phyloP scores from a whole-genome alignment of 2,329 filamentous ascomycete species.

The Myriosclerotinia scirpicola region DNA sequence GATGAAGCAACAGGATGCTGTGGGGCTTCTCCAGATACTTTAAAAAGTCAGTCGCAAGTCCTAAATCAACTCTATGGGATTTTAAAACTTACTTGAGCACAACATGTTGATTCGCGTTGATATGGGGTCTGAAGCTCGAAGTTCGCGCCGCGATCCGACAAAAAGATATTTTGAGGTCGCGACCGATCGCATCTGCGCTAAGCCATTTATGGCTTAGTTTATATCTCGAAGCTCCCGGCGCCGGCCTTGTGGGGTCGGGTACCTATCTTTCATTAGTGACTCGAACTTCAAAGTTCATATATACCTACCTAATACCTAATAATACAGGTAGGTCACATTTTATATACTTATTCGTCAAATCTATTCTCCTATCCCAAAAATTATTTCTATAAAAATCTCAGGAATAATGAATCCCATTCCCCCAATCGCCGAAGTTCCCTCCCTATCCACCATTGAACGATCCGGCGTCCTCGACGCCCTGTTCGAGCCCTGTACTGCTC shows the following conservation, averaged over 20 bases:
- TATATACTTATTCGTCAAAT: not conserved
- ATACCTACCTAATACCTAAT: slow-evolving; percentile 2
- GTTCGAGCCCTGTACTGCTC: slow-evolving; percentile 77
- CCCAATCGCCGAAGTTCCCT: slow-evolving; percentile 54
- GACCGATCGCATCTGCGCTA: slow-evolving; percentile 10
- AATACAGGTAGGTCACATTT: not conserved
- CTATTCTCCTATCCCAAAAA: not conserved
- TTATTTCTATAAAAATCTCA: not conserved
- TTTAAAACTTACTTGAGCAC: slow-evolving; percentile 59
- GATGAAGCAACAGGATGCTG: slow-evolving; percentile 92
- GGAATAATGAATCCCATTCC: slow-evolving; percentile 50
- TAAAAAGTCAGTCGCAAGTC: slow-evolving; percentile 34
- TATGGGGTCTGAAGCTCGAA: slow-evolving; percentile 27
- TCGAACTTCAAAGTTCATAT: too few species aligned
- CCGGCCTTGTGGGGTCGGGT: slow-evolving; percentile 16
- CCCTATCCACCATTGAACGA: slow-evolving; percentile 56
- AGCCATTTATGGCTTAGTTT: slow-evolving; percentile 10
- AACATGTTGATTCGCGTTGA: slow-evolving; percentile 52
- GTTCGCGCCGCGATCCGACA: slow-evolving; percentile 31
- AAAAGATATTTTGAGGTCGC: slow-evolving; percentile 26
- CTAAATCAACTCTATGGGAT: not conserved
- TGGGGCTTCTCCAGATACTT: slow-evolving; percentile 95
- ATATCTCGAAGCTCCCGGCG: slow-evolving; percentile 11
- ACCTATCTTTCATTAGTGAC: slow-evolving; percentile 7
- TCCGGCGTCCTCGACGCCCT: slow-evolving; percentile 68